phyloP scores from a whole-genome alignment of 305 asterid genomes.

The Salvia sclarea region DNA sequence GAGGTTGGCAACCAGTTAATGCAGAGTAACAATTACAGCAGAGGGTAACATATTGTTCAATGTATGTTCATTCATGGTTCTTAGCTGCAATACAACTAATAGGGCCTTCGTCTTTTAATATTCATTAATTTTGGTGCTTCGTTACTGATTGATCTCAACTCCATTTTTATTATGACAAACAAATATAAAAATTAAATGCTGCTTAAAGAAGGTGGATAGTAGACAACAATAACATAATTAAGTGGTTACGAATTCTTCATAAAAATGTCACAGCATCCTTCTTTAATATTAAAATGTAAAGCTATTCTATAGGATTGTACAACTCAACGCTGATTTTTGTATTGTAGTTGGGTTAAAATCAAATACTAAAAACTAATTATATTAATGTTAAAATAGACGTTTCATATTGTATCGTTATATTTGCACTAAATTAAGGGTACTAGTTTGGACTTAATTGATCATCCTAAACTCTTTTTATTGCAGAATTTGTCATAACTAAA shows the following conservation, averaged over 20 bases:
- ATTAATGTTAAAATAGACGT: too few relatives aligned
- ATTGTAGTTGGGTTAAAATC: not conserved
- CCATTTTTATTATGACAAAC: not conserved
- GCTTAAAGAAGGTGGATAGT: conserved; percentile 7
- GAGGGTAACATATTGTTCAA: conserved; percentile 8
- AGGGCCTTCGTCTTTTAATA: conserved; percentile 27
- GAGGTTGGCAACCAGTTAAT: not conserved
- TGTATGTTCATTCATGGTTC: conserved; percentile 37
- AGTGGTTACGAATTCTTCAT: not conserved
- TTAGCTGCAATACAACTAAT: conserved; percentile 35
- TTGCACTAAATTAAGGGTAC: too few relatives aligned
- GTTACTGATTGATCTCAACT: conserved; percentile 15
- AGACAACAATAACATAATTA: not conserved
- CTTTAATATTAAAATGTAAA: not conserved
- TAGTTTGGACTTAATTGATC: too few relatives aligned
- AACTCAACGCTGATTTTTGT: not conserved
- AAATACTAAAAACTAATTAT: not conserved
- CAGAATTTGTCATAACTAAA: too few relatives aligned
- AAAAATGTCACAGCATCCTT: not conserved
- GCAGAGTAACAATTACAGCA: conserved; percentile 1
- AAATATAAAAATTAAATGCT: conserved; percentile 4
- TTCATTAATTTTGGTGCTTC: conserved; percentile 16
- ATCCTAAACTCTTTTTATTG: too few relatives aligned
- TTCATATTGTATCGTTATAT: too few relatives aligned
- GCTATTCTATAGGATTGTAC: not conserved